Base-by-base conservation (phyloP, 1,284 basidiomycete genomes). In the Kwoniella shivajii region DNA sequence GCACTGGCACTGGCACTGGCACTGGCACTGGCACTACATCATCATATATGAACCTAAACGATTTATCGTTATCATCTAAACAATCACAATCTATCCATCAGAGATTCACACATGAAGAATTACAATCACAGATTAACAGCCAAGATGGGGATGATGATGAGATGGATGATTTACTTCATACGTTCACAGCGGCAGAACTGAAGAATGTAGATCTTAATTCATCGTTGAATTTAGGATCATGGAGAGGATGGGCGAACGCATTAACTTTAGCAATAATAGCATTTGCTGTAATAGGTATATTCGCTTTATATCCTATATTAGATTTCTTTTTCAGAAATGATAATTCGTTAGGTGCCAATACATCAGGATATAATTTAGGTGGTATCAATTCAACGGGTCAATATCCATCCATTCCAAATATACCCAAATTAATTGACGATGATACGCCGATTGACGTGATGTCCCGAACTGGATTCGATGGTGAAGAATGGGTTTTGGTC, bases 341-440 rank as follows among this genome's bases (percentile, higher is more conserved):
- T 13, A 61, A 59, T 34, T 48, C 51, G 1, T 59, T 60, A 4
- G 67, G 67, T 4, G 59, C 55, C 22, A 59, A 59, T 45, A 69
- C 71, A 7, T 50, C 70, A 2, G 89, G 77, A 0, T 79, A 79
- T 60, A 89, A 89, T 68, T 67, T 90, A 20, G 90, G 90, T 29
- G 90, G 89, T 64, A 83, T 89, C 64, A 90, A 90, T 72, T 79
- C 74, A 0, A 86, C 85, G 10, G 91, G 90, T 34, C 89, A 92
- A 78, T 71, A 64, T 50, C 71, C 72, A 75, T 77, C 59, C 18
- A 66, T 78, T 14, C 81, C 85, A 49, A 77, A 82, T 54, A 81
- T 88, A 74, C 85, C 86, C 0, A 74, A 80, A 9, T 74, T 88
- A 39, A 84, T 91, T 65, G 89, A 92, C 75, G 56, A 72, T 4